phyloP scores from a whole-genome alignment of 2,329 filamentous ascomycete species.

The Penicillium sp. region DNA sequence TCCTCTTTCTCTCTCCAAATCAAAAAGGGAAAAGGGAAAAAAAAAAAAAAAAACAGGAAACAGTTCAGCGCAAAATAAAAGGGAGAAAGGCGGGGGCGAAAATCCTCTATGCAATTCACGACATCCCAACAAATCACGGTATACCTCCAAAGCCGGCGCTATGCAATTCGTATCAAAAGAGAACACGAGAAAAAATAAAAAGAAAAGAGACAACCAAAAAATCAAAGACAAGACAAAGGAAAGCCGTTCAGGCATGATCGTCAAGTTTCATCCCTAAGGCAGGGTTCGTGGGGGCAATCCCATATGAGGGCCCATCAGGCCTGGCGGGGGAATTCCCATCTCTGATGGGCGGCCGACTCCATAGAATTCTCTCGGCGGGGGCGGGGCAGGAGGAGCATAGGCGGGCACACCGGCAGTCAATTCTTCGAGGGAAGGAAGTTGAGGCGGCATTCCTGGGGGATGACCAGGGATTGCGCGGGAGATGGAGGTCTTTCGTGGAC shows the following conservation, averaged over 20 bases:
- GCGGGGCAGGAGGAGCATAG: conserved; percentile 42
- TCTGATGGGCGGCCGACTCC: conserved; percentile 37
- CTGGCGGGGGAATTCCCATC: conserved; percentile 34
- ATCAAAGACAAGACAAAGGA: conserved; percentile 13
- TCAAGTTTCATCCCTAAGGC: conserved; percentile 31
- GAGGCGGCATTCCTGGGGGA: conserved; percentile 29
- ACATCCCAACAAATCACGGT: conserved; percentile 36
- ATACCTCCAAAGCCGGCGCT: conserved; percentile 41
- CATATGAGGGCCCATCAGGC: conserved; percentile 36
- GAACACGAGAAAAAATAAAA: not conserved
- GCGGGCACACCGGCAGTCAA: conserved; percentile 52
- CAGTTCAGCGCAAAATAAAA: conserved; percentile 15
- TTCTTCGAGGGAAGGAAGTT: conserved; percentile 52
- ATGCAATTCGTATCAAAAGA: conserved; percentile 43
- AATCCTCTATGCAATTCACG: conserved; percentile 34
- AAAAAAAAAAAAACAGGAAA: not conserved
- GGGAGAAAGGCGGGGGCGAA: conserved; percentile 17
- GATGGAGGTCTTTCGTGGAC: conserved; percentile 45
- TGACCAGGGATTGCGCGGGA: conserved; percentile 40
- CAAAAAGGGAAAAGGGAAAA: not conserved
- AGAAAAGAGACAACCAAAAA: not conserved
- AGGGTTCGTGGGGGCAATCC: conserved; percentile 43
- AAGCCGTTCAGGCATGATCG: conserved; percentile 31
- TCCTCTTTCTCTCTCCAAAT: no score
- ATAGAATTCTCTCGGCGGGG: conserved; percentile 42